Base-by-base conservation (phyloP, 805 yeast genomes). In the Candida rishiriensis region DNA sequence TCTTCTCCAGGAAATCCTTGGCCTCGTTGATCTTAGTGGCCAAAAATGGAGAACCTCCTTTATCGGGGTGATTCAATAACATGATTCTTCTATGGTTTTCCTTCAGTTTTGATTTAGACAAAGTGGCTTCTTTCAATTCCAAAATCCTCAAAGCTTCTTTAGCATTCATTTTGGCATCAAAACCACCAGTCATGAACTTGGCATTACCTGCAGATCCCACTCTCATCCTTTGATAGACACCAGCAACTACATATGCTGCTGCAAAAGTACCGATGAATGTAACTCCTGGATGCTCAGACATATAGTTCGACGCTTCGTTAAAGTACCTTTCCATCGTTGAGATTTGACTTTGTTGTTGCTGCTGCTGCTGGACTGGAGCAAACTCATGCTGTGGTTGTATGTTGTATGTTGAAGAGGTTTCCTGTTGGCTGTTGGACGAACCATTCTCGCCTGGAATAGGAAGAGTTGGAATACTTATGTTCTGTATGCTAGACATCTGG, bases 11-110 rank as follows among this genome's bases (percentile, higher is more conserved):
- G 55, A 85, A 77, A 56, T 88, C 95, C 59, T 84, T 83, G 26
- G 97, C 97, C 68, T 90, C 96, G 63, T 90, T 90, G 49, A 90
- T 84, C 70, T 90, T 90, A 46, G 90, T 82, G 38, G 97, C 96
- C 64, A 90, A 63, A 57, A 77, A 88, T 26, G 95, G 86, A 10
- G 95, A 84, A 2, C 97, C 97, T 30, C 97, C 97, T 61, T 82
- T 85, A 69, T 90, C 97, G 10, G 97, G 97, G 61, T 90, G 97
- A 63, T 90, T 90, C 40, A 85, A 77, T 66, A 88, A 66, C 93
- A 90, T 86, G 57, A 89, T 83, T 55, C 72, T 73, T 67, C 96
- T 78, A 61, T 90, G 96, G 47, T 81, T 82, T 49, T 83, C 88
- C 60, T 85, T 84, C 57, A 89, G 71, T 56, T 74, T 81, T 47